Evolutionary conservation across 495 filamentous ascomycete genomes (phyloP), one percentile per base, ranked within the genome.

Genomic region (Wilcoxina mikolae): DNA sequence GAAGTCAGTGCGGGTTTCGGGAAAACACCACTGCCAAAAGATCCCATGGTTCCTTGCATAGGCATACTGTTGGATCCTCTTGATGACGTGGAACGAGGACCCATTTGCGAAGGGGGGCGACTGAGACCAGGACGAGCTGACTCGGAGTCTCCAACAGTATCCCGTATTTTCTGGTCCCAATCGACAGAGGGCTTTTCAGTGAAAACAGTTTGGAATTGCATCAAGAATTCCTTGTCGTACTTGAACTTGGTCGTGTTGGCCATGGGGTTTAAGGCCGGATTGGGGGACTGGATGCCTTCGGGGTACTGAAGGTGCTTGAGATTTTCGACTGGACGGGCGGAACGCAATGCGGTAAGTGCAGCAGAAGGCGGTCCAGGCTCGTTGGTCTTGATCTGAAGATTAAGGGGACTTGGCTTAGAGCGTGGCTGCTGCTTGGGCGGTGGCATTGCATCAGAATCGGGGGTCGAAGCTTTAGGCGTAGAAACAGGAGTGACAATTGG

Each of bases 121-220:
- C 80, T 76, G n/a, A 12, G 15, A 25, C 87, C 84, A 48, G 86
- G 79, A 12, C 84, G 81, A 57, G 67, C 74, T 9, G 75, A 75
- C 17, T 78, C 75, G 55, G 73, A 68, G 50, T 86, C 83, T 27
- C 72, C 70, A 56, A 99, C 79, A 24, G 81, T 84, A 64, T 95
- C 82, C 28, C 76, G 87, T 58, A 98, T 76, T 58, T 86, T 86
- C 46, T 76, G 69, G 52, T 88, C 82, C 80, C 94, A 98, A 60
- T 95, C 88, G 12, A 85, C 58, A 1, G 87, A 89, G 9, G 91
- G 91, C 69, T 95, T 94, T 69, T 98, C 91, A 52, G 82, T 91
- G 71, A 94, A 99, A 1, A 87, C 85, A 50, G 73, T 71, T 72
- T 95, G 82, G 76, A 99, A 99, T 65, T 99, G 93, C n/a, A 96